Conservation (phyloP, 331 rosid species). For the Acacia pycnantha region DNA sequence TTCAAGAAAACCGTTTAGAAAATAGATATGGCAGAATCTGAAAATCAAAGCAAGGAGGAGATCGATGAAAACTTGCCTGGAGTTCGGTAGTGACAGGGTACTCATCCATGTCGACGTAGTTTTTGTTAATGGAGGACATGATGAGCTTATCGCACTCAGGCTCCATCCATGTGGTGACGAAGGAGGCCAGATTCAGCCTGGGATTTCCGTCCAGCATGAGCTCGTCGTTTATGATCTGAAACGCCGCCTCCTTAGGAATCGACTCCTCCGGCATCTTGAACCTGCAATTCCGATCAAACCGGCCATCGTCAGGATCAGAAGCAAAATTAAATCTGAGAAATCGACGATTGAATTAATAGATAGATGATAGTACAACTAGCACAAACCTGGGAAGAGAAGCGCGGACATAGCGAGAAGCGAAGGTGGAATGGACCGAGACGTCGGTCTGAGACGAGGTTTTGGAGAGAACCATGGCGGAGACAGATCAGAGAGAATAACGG, state of each 20-base stretch:
- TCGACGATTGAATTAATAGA: neutral
- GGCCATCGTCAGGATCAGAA: neutral
- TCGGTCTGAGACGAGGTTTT: constrained; percentile 49
- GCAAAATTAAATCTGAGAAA: neutral
- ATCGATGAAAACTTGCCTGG: constrained; percentile 37
- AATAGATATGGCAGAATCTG: neutral
- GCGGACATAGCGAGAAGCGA: constrained; percentile 88
- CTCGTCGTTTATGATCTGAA: constrained; percentile 67
- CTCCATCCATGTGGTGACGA: constrained; percentile 83
- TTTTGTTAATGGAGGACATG: constrained; percentile 67
- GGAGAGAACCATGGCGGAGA: constrained; percentile 61
- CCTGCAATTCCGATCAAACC: constrained; percentile 19
- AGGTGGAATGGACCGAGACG: constrained; percentile 74
- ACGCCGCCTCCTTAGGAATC: constrained; percentile 68
- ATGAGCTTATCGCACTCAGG: constrained; percentile 71
- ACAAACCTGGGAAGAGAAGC: constrained; percentile 72
- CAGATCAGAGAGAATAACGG: neutral
- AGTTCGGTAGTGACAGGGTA: constrained; percentile 86
- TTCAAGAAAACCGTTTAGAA: neutral
- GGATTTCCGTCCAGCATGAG: constrained; percentile 65
- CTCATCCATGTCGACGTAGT: constrained; percentile 85
- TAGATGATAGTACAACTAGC: neutral
- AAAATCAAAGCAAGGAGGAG: neutral
- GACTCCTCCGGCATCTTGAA: constrained; percentile 52
- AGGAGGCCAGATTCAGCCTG: constrained; percentile 63